Conservation (phyloP, 2,329 filamentous ascomycete species). For the Alternaria gaisen region DNA sequence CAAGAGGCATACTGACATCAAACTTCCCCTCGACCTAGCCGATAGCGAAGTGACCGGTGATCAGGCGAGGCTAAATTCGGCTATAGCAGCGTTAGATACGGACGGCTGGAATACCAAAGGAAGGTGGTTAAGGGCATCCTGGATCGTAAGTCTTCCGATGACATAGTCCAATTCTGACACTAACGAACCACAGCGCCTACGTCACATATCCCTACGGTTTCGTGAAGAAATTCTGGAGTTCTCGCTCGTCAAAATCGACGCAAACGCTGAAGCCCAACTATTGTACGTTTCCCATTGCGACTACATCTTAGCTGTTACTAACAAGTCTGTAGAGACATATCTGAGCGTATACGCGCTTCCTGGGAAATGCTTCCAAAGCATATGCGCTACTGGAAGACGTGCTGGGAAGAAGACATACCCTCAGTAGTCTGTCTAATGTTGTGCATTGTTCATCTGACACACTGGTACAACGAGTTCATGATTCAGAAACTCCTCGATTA, state of each 20-base stretch:
- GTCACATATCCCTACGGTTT: slow-evolving; percentile 34
- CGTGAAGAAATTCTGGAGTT: slow-evolving; percentile 48
- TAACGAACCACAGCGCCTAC: slow-evolving; percentile 26
- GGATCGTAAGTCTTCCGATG: slow-evolving; percentile 27
- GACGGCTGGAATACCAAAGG: slow-evolving; percentile 53
- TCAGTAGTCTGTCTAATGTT: slow-evolving; percentile 46
- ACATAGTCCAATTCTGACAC: background rate
- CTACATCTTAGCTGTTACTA: background rate
- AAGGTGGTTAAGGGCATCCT: slow-evolving; percentile 37
- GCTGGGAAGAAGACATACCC: slow-evolving; percentile 40
- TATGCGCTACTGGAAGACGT: slow-evolving; percentile 41
- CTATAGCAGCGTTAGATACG: slow-evolving; percentile 32
- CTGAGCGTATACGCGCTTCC: slow-evolving; percentile 34
- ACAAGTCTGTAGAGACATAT: slow-evolving; percentile 34
- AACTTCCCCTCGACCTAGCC: slow-evolving; percentile 41
- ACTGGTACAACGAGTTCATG: slow-evolving; percentile 50
- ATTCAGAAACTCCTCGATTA: slow-evolving; percentile 45
- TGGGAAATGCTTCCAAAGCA: slow-evolving; percentile 42
- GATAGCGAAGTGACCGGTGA: slow-evolving; percentile 39
- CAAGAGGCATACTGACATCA: slow-evolving; percentile 42
- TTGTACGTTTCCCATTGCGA: slow-evolving; percentile 16
- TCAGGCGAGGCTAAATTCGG: slow-evolving; percentile 23
- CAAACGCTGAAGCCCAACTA: slow-evolving; percentile 30
- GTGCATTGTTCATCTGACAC: slow-evolving; percentile 41
- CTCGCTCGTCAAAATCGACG: slow-evolving; percentile 33